A percentile compares a stretch with the other conserved stretches of the same genome.
Evolutionary conservation across 2,329 filamentous ascomycete species (phyloP).

Genomic region (Penicillium rolfsii): DNA sequence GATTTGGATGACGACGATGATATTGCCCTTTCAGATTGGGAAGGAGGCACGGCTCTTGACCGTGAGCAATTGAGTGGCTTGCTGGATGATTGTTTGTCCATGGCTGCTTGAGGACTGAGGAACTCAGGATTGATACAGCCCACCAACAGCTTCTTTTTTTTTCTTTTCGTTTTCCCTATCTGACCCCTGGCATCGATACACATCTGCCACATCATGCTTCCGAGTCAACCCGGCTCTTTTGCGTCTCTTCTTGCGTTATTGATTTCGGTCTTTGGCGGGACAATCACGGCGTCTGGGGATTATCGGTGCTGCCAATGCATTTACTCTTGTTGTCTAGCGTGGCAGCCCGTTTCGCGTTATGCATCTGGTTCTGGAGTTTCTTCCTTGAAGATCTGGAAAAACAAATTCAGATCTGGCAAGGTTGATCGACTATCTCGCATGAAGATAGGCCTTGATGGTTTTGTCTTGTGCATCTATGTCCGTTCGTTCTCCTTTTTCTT

Average conservation of each 20-base stretch:
- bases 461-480: constrained; percentile 12
- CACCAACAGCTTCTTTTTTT: constrained; percentile 14
- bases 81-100: constrained; percentile 48
- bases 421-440: neutral
- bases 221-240: constrained; percentile 11
- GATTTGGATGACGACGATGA: constrained; percentile 48
- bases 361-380: constrained; percentile 35
- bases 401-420: neutral
- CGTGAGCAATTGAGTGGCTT: constrained; percentile 43
- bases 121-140: constrained; percentile 19
- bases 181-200: constrained; percentile 1
- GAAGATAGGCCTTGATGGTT: constrained; percentile 13
- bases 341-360: constrained; percentile 20
- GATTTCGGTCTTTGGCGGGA: constrained; percentile 25
- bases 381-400: constrained; percentile 20
- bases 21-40: constrained; percentile 40
- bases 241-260: constrained; percentile 14
- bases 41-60: constrained; percentile 41
- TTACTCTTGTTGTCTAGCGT: constrained; percentile 11
- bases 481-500: constrained; percentile 13
- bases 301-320: constrained; percentile 24
- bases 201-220: constrained; percentile 15
- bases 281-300: constrained; percentile 38
- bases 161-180: constrained; percentile 13
- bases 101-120: constrained; percentile 39